Base-by-base conservation (phyloP, 306 rosid species). In the Betula pendula region DNA sequence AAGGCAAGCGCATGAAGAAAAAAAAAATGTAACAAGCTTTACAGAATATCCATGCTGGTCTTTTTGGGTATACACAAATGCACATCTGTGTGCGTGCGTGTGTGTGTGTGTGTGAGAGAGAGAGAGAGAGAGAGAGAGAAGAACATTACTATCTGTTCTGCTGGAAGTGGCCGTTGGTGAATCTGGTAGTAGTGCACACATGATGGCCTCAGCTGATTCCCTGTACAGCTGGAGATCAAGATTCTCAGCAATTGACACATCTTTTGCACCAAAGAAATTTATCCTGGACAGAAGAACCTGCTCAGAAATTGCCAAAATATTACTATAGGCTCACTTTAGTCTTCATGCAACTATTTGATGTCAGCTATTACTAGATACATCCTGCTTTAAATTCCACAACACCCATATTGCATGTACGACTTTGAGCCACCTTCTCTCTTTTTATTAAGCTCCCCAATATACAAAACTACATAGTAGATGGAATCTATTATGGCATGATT, bases 261-360 rank as follows among this genome's bases (percentile, higher is more conserved):
- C 83, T 79, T 48, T 74, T 22, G 77, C 29, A 22, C 88, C 87
- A 71, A 89, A 85, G 84, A 86, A 92, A 74, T 81, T 84, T 29
- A 88, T 70, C 86, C 90, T 88, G 12, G 95, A 86, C 77, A 89
- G 75, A 40, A 89, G 88, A 77, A 89, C 89, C 94, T 91, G 80
- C 60, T 72, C 82, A 87, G 74, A 80, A 74, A 75, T 71, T 67
- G 71, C 77, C 75, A 70, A 38, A 78, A 56, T 10, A 24, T 75
- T 19, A n/a, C 31, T 22, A 31, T 53, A 25, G 65, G 11, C 31
- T 75, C 66, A 19, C 20, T 9, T n/a, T 51, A 19, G n/a, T 51
- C 24, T 51, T 7, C 24, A 52, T 72, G 38, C 43, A 49, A 49
- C 42, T 48, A 16, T 62, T 31, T 62, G 1, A 3, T 31, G 68